Evolutionary conservation across 768 basidiomycete genomes (phyloP).

Genomic region (Phylloporus rhodoxanthus): DNA sequence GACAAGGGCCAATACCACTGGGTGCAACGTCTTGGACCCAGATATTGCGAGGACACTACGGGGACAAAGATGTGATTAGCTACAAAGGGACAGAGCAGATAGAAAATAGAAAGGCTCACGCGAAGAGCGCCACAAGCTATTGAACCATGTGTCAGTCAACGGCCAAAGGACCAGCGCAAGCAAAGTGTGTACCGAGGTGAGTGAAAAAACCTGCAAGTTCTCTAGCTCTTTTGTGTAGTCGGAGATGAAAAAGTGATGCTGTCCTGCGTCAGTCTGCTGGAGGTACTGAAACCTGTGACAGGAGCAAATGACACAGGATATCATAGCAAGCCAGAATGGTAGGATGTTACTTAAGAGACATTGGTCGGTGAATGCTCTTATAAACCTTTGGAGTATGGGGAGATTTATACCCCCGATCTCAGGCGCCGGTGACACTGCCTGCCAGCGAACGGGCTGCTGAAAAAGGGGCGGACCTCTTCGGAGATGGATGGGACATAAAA

Average conservation of each 20-base stretch:
- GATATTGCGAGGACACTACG: constrained; percentile 11
- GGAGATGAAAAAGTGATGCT: background rate
- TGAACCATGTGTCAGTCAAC: background rate
- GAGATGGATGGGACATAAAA: no score
- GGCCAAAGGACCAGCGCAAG: background rate
- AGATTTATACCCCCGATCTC: no score
- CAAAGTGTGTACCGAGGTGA: constrained; percentile 12
- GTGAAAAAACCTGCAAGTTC: constrained; percentile 8
- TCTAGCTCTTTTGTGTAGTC: constrained; percentile 9
- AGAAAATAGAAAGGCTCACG: constrained; percentile 7
- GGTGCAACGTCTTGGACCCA: constrained; percentile 3
- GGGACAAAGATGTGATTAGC: no score
- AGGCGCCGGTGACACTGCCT: no score
- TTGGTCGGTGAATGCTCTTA: no score
- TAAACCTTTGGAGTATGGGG: no score
- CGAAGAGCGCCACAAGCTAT: constrained; percentile 17
- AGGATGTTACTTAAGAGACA: no score
- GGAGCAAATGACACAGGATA: background rate
- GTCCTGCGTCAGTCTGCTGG: background rate
- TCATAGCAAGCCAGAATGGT: background rate
- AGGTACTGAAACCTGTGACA: background rate
- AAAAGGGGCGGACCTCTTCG: no score
- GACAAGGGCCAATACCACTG: constrained; percentile 12
- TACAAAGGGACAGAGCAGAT: no score
- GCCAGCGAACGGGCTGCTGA: no score